Evolutionary conservation across 2,329 filamentous ascomycete genomes (phyloP).

Genomic region (Ophiostoma ulmi): DNA sequence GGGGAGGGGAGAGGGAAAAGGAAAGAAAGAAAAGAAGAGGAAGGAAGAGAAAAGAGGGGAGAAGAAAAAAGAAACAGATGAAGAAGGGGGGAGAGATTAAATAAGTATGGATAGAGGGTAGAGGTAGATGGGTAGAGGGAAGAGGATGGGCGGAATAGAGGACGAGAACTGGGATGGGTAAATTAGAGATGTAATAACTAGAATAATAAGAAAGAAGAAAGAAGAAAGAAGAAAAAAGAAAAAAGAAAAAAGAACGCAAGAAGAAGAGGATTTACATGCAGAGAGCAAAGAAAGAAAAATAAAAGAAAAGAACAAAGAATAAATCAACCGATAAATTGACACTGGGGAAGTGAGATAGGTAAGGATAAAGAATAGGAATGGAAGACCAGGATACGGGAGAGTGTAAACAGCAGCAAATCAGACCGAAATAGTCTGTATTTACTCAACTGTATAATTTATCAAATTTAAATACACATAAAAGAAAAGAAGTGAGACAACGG

Average conservation of each 20-base stretch:
- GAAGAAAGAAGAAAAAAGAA: neutral
- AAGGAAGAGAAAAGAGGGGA: neutral
- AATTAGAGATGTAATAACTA: constrained; percentile 15
- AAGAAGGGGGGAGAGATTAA: neutral
- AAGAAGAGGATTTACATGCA: neutral
- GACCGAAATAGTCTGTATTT: too few species aligned
- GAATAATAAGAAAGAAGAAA: constrained; percentile 2
- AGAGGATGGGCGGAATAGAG: neutral
- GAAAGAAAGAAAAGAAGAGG: neutral
- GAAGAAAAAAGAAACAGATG: constrained; percentile 14
- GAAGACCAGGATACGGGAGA: neutral
- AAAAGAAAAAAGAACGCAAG: neutral
- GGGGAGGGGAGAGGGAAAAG: neutral
- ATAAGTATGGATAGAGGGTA: constrained; percentile 12
- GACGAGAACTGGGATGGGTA: constrained; percentile 9
- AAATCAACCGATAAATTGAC: neutral
- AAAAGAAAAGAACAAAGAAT: constrained; percentile 2
- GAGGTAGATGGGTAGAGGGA: neutral
- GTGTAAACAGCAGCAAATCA: neutral
- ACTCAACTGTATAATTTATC: too few species aligned
- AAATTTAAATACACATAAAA: neutral
- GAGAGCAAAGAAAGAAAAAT: neutral
- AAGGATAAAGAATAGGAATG: constrained; percentile 5
- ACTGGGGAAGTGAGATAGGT: neutral
- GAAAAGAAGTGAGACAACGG: constrained; percentile 11